phyloP scores from a whole-genome alignment of 345 rosid species.

The Gynandropsis gynandra region DNA sequence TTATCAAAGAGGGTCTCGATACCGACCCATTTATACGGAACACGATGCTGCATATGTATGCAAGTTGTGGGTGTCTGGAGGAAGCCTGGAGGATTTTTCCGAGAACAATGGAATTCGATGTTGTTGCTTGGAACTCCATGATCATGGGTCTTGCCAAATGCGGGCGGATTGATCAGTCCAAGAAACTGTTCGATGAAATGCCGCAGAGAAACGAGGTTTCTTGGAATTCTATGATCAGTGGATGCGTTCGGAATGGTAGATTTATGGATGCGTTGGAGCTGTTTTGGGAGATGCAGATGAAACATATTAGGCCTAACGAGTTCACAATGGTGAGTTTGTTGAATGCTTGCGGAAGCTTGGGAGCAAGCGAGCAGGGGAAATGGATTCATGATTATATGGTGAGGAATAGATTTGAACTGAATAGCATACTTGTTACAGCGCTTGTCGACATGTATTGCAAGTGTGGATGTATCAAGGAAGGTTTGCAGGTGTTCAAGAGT shows the following conservation, averaged over 20 bases:
- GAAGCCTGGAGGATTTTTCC: constrained; percentile 49
- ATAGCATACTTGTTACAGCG: constrained; percentile 51
- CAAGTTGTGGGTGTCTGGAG: constrained; percentile 41
- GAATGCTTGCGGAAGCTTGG: constrained; percentile 56
- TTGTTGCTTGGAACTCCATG: constrained; percentile 71
- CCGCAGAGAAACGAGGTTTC: constrained; percentile 37
- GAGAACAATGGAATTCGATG: constrained; percentile 34
- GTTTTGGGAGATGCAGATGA: constrained; percentile 45
- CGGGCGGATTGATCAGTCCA: constrained; percentile 48
- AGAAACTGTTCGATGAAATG: constrained; percentile 50
- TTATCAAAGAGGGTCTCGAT: constrained; percentile 56
- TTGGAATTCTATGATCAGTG: constrained; percentile 77
- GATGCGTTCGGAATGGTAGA: constrained; percentile 53
- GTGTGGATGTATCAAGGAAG: constrained; percentile 51
- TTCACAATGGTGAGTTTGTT: constrained; percentile 72
- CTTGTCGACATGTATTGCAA: constrained; percentile 73
- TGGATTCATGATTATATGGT: constrained; percentile 59
- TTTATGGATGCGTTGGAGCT: constrained; percentile 50
- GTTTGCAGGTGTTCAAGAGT: constrained; percentile 36
- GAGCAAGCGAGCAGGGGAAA: constrained; percentile 61
- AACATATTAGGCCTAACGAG: constrained; percentile 40
- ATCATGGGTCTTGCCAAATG: constrained; percentile 50
- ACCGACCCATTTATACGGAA: constrained; percentile 51
- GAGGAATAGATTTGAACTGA: constrained; percentile 38
- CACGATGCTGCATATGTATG: constrained; percentile 55